Base-by-base conservation (phyloP, 208 protist genomes). In the Trypanosoma congolense region DNA sequence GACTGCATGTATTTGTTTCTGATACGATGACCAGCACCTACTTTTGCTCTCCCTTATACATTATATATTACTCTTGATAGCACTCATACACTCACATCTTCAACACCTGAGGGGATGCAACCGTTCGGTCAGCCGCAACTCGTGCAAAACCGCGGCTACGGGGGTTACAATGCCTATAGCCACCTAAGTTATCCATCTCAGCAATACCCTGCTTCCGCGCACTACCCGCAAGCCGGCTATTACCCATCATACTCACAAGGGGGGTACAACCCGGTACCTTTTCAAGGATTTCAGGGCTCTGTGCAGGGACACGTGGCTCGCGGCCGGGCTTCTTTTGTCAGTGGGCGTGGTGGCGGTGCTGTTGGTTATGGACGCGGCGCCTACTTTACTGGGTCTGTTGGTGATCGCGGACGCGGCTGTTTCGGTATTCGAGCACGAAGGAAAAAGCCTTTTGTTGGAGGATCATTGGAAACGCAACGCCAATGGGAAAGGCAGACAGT, bases 361-460 rank as follows among this genome's bases (percentile, higher is more conserved):
- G 54, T 64, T 54, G 58, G 63, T 12, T 56, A 62, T 29, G 61
- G 67, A 46, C 30, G 42, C 26, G 57, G 70, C 50, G 70, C 58
- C 47, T 69, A 72, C 54, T 60, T 65, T 41, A 19, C 49, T 21
- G 54, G 54, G 12, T 55, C 51, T 40, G 63, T 70, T 38, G 71
- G 66, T 53, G 71, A 68, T 57, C 74, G 77, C 38, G 82, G 77
- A 8, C 61, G 71, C 36, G 75, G 71, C 29, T 75, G 76, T 16
- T 73, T 70, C 57, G 58, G 59, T 22, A 1, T 75, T 21, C 75
- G 70, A 42, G 54, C 58, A 16, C 65, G 63, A 30, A 67, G 69
- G 46, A 83, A 80, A 64, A 82, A 80, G 61, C 84, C 77, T 2
- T 92, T 92, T 59, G 84, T 92, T 47, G 84, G 84, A 14, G 84